Base-by-base conservation (phyloP, 75 land plant species). In the Cunninghamia lanceolata region DNA sequence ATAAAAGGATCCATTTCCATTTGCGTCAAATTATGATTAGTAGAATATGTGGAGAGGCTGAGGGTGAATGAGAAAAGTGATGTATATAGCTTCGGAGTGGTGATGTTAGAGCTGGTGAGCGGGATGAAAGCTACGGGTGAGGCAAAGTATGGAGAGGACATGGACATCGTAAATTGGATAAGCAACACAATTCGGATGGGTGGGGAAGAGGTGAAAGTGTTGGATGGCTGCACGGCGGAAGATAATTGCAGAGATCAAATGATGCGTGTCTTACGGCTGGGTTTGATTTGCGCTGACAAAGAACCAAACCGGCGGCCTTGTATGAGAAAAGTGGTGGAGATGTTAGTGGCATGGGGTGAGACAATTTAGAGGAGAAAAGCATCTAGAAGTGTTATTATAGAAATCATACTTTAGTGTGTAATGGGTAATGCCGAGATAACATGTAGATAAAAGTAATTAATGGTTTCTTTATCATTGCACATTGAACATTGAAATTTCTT, bases 61-160 rank as follows among this genome's bases (percentile, higher is more conserved):
- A 85, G 81, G 76, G 86, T 87, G 90, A 15, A 86, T 87, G 9
- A 53, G 39, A 85, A n/a, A n/a, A n/a, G n/a, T n/a, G n/a, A n/a
- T n/a, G n/a, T n/a, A n/a, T n/a, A n/a, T n/a, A n/a, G n/a, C n/a
- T n/a, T n/a, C n/a, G n/a, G n/a, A n/a, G n/a, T n/a, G n/a, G n/a
- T n/a, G n/a, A n/a, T n/a, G n/a, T 85, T 90, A 82, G 91, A 90
- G 91, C 85, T 90, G 30, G 52, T 90, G 21, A 85, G 82, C 1
- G 86, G 91, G 10, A 88, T 38, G 85, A 56, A 87, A 82, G 87
- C 91, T 17, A 83, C 89, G 46, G 87, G 83, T 2, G 77, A 74
- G 38, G 8, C 84, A 1, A 88, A 86, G 66, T 90, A 84, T 70
- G 90, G 88, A 36, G 91, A 90, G 47, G 90, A 88, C 7, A 52